phyloP scores from a whole-genome alignment of 441 rosid species.

The Hura crepitans region DNA sequence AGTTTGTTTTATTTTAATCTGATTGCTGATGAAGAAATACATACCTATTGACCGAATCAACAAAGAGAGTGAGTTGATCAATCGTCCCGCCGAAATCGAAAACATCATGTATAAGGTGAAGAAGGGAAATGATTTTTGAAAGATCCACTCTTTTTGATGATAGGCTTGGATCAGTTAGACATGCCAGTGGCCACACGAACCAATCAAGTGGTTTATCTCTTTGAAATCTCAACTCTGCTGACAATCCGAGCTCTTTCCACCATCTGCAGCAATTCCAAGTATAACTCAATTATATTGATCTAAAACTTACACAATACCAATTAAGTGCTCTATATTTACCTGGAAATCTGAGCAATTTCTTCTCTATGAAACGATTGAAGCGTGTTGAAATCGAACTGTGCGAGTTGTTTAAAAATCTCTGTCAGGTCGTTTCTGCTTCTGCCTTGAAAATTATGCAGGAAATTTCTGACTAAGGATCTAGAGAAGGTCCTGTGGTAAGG shows the following conservation, averaged over 20 bases:
- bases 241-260: neutral
- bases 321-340: constrained; percentile 22
- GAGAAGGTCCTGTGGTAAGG: constrained; percentile 45
- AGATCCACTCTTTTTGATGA: neutral
- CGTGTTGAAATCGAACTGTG: neutral
- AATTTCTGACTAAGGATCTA: neutral
- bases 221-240: neutral
- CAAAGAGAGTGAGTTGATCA: neutral
- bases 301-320: no score
- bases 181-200: constrained; percentile 5
- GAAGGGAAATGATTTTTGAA: neutral
- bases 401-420: neutral
- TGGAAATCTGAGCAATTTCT: constrained; percentile 31
- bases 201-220: neutral
- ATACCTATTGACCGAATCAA: neutral
- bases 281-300: neutral
- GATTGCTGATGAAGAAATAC: neutral
- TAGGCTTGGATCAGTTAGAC: neutral
- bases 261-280: neutral
- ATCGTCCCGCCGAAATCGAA: neutral
- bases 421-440: neutral
- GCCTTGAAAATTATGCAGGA: neutral
- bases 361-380: constrained; percentile 17
- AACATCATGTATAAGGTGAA: neutral
- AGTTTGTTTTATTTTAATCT: neutral